Evolutionary conservation across 768 basidiomycete genomes (phyloP).

Genomic region (Boletus barrowsii): DNA sequence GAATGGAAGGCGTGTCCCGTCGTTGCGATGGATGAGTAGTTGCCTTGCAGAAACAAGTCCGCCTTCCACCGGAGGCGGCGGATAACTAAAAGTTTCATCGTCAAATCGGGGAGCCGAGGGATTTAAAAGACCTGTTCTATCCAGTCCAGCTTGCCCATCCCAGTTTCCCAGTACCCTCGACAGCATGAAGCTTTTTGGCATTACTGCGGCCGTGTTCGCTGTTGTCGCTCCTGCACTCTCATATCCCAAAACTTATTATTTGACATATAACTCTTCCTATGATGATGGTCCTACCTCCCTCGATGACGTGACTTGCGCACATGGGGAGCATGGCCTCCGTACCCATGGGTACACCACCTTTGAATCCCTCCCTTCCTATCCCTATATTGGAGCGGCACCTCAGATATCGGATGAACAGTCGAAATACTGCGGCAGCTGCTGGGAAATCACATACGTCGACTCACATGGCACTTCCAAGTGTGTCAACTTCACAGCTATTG

Average conservation of each 20-base stretch:
- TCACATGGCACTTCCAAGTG: slow-evolving; percentile 29
- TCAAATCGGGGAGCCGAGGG: neutral
- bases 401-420: slow-evolving; percentile 53
- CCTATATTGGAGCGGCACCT: slow-evolving; percentile 54
- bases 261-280: slow-evolving; percentile 48
- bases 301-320: slow-evolving; percentile 45
- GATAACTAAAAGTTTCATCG: neutral
- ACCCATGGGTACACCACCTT: neutral
- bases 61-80: neutral
- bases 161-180: neutral
- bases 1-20: neutral
- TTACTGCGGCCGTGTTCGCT: neutral
- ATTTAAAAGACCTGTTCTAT: neutral
- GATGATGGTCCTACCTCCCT: slow-evolving; percentile 44
- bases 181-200: slow-evolving; percentile 6
- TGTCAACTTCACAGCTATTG: slow-evolving; percentile 52
- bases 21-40: neutral
- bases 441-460: slow-evolving; percentile 48
- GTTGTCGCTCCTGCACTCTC: slow-evolving; percentile 7
- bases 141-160: neutral
- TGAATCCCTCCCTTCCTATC: neutral
- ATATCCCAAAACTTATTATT: slow-evolving; percentile 14
- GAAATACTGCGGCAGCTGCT: slow-evolving; percentile 56
- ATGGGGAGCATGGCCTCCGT: slow-evolving; percentile 41
- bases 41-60: neutral